Evolutionary conservation across 2,329 filamentous ascomycete species (phyloP).

Genomic region (Samsoniella hepiali): DNA sequence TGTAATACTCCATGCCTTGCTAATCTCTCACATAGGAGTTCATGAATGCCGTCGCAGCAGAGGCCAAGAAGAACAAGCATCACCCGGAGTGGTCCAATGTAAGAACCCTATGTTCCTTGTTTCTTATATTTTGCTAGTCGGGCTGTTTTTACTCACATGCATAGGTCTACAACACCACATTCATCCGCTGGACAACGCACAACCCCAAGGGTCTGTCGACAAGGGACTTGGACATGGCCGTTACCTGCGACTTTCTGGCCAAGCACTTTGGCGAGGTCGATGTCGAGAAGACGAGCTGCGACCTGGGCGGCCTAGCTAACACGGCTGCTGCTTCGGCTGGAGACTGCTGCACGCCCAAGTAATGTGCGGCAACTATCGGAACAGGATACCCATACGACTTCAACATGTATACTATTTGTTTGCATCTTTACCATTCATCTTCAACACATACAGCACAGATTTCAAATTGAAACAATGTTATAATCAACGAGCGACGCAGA

Average conservation of each 20-base stretch:
- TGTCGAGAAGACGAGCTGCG: slow-evolving; percentile 32
- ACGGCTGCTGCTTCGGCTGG: slow-evolving; percentile 44
- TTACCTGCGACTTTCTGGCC: slow-evolving; percentile 59
- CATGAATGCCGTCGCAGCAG: slow-evolving; percentile 67
- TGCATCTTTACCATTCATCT: not conserved
- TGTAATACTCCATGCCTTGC: not conserved
- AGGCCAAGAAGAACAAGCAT: slow-evolving; percentile 66
- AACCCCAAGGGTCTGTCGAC: slow-evolving; percentile 61
- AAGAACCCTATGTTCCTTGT: slow-evolving; percentile 24
- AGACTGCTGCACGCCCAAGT: slow-evolving; percentile 52
- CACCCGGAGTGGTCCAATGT: slow-evolving; percentile 78
- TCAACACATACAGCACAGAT: not conserved
- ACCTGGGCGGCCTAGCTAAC: slow-evolving; percentile 45
- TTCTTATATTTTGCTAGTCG: not conserved
- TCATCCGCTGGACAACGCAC: slow-evolving; percentile 73
- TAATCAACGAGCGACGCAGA: slow-evolving; percentile 11
- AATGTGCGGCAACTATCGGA: not conserved
- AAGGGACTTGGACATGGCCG: slow-evolving; percentile 61
- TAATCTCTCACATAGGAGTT: slow-evolving; percentile 52
- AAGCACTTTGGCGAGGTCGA: slow-evolving; percentile 53
- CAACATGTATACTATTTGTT: not conserved
- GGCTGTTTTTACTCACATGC: not conserved
- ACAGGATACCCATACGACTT: not conserved
- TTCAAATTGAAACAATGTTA: not conserved
- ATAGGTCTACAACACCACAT: slow-evolving; percentile 67